Evolutionary conservation across 1,139 yeast species (phyloP).

Genomic region (Candida buenavistaensis): DNA sequence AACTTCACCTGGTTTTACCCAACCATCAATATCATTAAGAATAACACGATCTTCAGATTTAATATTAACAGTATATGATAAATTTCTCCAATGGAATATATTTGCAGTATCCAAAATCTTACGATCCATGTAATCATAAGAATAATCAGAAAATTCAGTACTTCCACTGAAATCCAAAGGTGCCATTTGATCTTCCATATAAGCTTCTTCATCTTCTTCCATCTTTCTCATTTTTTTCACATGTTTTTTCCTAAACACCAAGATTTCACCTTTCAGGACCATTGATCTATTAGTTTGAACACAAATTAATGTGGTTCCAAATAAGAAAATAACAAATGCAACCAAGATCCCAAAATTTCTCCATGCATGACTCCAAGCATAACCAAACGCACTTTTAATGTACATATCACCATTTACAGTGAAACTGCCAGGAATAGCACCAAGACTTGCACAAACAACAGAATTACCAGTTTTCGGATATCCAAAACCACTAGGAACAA

Average conservation of each 20-base stretch:
- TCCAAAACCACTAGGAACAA: slow-evolving; percentile 52
- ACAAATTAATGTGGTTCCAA: slow-evolving; percentile 53
- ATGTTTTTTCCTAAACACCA: slow-evolving; percentile 46
- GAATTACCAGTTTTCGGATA: slow-evolving; percentile 22
- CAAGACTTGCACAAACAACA: slow-evolving; percentile 62
- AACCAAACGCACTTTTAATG: slow-evolving; percentile 45
- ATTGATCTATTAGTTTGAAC: slow-evolving; percentile 73
- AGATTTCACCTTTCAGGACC: slow-evolving; percentile 80
- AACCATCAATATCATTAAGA: slow-evolving; percentile 67
- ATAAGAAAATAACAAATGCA: slow-evolving; percentile 56
- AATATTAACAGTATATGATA: slow-evolving; percentile 70
- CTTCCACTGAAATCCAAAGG: slow-evolving; percentile 18
- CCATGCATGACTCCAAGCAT: slow-evolving; percentile 68
- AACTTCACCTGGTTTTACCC: slow-evolving; percentile 38
- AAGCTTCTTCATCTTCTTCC: slow-evolving; percentile 10
- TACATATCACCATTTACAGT: slow-evolving; percentile 61
- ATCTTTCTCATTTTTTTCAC: slow-evolving; percentile 6
- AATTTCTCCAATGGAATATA: slow-evolving; percentile 77
- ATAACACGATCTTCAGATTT: slow-evolving; percentile 63
- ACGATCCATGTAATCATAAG: slow-evolving; percentile 30
- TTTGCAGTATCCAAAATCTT: slow-evolving; percentile 12
- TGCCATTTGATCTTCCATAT: slow-evolving; percentile 15
- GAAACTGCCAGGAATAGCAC: slow-evolving; percentile 57
- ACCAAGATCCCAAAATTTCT: slow-evolving; percentile 75
- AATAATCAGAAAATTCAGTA: slow-evolving; percentile 20